Conservation (phyloP, 2,329 filamentous ascomycete genomes). For the Ascochyta clinopodiicola region DNA sequence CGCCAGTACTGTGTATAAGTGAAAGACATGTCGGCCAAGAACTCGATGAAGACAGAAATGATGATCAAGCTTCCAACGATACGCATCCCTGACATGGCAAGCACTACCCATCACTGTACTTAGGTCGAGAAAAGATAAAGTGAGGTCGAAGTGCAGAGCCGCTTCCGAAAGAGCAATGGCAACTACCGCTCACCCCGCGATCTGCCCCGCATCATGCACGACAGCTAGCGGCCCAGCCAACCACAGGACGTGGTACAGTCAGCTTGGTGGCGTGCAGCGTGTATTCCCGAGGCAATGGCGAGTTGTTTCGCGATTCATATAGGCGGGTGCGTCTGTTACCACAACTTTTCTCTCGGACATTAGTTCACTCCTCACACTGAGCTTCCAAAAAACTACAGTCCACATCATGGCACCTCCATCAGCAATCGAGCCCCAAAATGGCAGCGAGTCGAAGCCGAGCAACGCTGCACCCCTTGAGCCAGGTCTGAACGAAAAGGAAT, state of each 20-base stretch:
- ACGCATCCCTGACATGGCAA: neutral
- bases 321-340: neutral
- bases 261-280: constrained; percentile 7
- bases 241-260: constrained; percentile 6
- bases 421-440: constrained; percentile 37
- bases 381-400: neutral
- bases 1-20: too few species aligned
- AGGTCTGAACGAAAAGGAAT: constrained; percentile 36
- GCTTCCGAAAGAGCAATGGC: constrained; percentile 10
- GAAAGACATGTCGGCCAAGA: too few species aligned
- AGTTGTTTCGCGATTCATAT: neutral
- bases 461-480: constrained; percentile 41
- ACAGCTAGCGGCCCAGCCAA: constrained; percentile 5
- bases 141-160: neutral
- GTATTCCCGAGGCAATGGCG: constrained; percentile 9
- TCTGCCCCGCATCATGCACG: constrained; percentile 8
- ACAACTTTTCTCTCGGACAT: neutral
- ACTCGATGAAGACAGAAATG: too few species aligned
- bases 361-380: neutral
- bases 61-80: too few species aligned
- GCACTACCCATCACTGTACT: too few species aligned
- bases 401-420: constrained; percentile 40
- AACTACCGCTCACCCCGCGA: constrained; percentile 13
- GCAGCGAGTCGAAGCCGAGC: constrained; percentile 33
- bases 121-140: neutral